Base-by-base conservation (phyloP, 208 protist genomes). In the Trypanosomatidae sp. region DNA sequence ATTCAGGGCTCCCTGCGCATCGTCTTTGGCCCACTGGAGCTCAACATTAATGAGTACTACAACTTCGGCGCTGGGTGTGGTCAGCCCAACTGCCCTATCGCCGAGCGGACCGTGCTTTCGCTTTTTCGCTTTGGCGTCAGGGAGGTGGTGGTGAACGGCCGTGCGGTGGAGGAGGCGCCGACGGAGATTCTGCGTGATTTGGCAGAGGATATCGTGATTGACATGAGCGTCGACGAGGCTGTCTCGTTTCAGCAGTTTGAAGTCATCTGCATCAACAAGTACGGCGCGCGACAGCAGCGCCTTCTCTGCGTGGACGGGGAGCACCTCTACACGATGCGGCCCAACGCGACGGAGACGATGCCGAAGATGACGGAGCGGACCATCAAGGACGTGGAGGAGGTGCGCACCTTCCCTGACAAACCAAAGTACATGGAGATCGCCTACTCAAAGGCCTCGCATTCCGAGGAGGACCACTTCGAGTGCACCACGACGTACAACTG, bases 11-110 rank as follows among this genome's bases (percentile, higher is more conserved):
- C 92, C 10, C 77, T 97, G 66, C 90, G 92, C 66, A 93, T 97
- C 68, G 79, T 88, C 58, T 92, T 92, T 71, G 90, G 92, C 36
- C 90, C 90, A 6, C 47, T 94, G n/a, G 90, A 94, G 74, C 69
- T 97, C 4, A 94, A 93, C 72, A 93, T 94, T 58, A 94, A 93
- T 62, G 90, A 97, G 69, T 88, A 86, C 71, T 97, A 91, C 73
- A 91, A 93, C 65, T 95, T 97, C 78, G 92, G 92, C 36, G 67
- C 86, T 0, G 92, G 92, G 30, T 93, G 90, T 74, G 92, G 92
- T 5, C 71, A 86, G 39, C 81, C 88, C 39, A 89, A 87, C 76
- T 85, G 87, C 43, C 88, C 88, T 15, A 92, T 97, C 67, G 90
- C 88, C 28, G 90, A 97, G 76, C 83, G 81, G 41, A 97, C 92